Conservation (phyloP, 2,329 filamentous ascomycete genomes). For the Atkinsonella texensis region DNA sequence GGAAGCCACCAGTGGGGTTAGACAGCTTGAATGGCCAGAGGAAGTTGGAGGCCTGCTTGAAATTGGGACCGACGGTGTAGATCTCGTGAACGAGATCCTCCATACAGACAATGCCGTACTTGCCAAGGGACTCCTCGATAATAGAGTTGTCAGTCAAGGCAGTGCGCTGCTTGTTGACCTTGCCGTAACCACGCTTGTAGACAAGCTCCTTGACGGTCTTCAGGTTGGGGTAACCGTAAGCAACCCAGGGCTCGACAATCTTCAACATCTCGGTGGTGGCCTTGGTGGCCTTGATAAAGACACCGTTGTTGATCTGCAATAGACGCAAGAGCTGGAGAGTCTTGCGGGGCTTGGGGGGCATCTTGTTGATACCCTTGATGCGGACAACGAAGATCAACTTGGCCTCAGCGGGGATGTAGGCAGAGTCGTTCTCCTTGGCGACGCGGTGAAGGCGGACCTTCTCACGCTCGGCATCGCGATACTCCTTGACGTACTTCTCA, state of each 20-base stretch:
- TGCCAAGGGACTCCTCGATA: slow-evolving; percentile 91
- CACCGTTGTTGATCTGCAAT: slow-evolving; percentile 99
- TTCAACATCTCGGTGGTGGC: slow-evolving; percentile 95
- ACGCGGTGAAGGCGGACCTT: slow-evolving; percentile 86
- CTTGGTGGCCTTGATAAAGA: slow-evolving; percentile 97
- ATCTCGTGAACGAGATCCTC: slow-evolving; percentile 99
- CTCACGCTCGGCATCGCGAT: slow-evolving; percentile 96
- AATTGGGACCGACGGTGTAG: slow-evolving; percentile 97
- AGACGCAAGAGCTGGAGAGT: slow-evolving; percentile 98
- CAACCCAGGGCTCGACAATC: slow-evolving; percentile 97
- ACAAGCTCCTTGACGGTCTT: slow-evolving; percentile 98
- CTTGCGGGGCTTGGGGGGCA: slow-evolving; percentile 99
- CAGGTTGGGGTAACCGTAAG: slow-evolving; percentile 98
- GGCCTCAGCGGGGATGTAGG: slow-evolving; percentile 88
- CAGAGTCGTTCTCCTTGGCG: slow-evolving; percentile 83
- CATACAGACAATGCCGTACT: slow-evolving; percentile 98
- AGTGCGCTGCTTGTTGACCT: slow-evolving; percentile 96
- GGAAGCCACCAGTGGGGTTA: slow-evolving; percentile 97
- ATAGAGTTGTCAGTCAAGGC: slow-evolving; percentile 95
- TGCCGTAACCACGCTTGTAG: slow-evolving; percentile 99
- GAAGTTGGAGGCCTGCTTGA: slow-evolving; percentile 99
- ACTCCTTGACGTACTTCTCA: slow-evolving; percentile 99
- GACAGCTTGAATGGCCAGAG: slow-evolving; percentile 99
- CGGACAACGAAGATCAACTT: slow-evolving; percentile 97
- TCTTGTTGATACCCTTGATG: slow-evolving; percentile 99